A percentile compares a stretch with the other conserved stretches of the same genome.
Conservation (phyloP, 2,329 filamentous ascomycete species). For the Penicillium sp. region DNA sequence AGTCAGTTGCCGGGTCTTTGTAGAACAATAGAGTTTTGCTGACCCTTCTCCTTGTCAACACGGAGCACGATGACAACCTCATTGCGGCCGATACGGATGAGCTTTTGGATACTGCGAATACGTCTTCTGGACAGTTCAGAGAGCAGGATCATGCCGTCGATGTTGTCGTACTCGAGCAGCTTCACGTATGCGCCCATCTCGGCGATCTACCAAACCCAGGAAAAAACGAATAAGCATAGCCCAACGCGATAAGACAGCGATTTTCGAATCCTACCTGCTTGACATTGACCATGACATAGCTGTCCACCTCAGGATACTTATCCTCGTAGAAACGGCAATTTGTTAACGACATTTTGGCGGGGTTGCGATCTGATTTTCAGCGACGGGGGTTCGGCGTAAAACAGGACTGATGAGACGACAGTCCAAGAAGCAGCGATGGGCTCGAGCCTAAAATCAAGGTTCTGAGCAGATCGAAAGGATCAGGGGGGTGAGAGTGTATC, state of each 20-base stretch:
- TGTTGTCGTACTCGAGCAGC: slow-evolving; percentile 99
- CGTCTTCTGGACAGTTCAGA: slow-evolving; percentile 96
- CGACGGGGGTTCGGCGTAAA: slow-evolving; percentile 6
- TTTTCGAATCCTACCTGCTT: slow-evolving; percentile 70
- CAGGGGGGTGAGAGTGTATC: slow-evolving; percentile 12
- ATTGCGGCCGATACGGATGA: slow-evolving; percentile 96
- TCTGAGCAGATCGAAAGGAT: slow-evolving; percentile 14
- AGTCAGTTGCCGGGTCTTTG: slow-evolving; percentile 19
- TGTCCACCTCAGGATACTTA: slow-evolving; percentile 97
- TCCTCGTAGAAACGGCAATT: slow-evolving; percentile 98
- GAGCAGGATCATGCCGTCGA: slow-evolving; percentile 99
- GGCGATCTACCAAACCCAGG: slow-evolving; percentile 67
- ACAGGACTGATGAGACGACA: slow-evolving; percentile 10
- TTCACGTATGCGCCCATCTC: slow-evolving; percentile 99
- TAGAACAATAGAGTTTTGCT: slow-evolving; percentile 23
- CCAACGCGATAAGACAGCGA: not conserved
- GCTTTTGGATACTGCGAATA: slow-evolving; percentile 98
- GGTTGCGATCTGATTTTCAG: slow-evolving; percentile 34
- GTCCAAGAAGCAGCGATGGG: slow-evolving; percentile 9
- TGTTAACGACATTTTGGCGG: slow-evolving; percentile 84
- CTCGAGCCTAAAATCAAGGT: slow-evolving; percentile 9
- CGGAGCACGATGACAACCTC: slow-evolving; percentile 97
- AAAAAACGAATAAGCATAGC: not conserved
- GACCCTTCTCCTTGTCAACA: slow-evolving; percentile 98
- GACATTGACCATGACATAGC: slow-evolving; percentile 99